These are phyloP conservation scores for Tremella fuciformis DNA, from an alignment of 768 basidiomycete genomes.

Conservation along the genomic window DNA sequence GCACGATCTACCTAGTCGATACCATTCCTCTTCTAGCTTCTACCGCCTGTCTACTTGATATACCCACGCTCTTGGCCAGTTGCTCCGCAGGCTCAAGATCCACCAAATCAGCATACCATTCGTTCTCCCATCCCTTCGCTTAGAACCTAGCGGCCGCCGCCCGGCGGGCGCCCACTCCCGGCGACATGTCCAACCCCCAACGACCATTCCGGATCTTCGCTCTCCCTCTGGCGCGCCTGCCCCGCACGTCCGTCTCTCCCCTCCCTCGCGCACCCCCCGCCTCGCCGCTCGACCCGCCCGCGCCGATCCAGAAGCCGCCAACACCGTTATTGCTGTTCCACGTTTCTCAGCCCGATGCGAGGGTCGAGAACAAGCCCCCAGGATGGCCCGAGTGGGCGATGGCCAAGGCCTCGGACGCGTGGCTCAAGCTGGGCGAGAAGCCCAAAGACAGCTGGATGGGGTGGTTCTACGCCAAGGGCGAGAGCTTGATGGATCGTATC, in stretches of 20 bases:
- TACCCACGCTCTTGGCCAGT: too few relatives aligned
- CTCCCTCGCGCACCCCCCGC: slow-evolving; percentile 11
- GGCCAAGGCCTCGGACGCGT: slow-evolving; percentile 36
- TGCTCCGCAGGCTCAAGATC: too few relatives aligned
- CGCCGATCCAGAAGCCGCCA: neutral
- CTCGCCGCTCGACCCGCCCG: slow-evolving; percentile 1
- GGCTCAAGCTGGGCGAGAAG: slow-evolving; percentile 45
- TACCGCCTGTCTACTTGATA: too few relatives aligned
- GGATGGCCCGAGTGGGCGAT: slow-evolving; percentile 22
- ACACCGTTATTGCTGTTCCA: slow-evolving; percentile 34
- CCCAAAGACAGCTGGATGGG: slow-evolving; percentile 43
- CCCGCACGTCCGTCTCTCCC: slow-evolving; percentile 13
- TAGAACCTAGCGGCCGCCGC: too few relatives aligned
- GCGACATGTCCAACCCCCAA: neutral
- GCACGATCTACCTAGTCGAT: too few relatives aligned
- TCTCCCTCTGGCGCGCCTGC: slow-evolving; percentile 44
- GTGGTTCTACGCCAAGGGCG: slow-evolving; percentile 46
- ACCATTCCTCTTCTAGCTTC: too few relatives aligned
- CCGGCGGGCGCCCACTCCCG: too few relatives aligned
- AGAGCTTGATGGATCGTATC: slow-evolving; percentile 53
- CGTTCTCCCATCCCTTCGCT: too few relatives aligned
- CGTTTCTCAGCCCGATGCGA: slow-evolving; percentile 23
- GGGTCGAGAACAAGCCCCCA: neutral
- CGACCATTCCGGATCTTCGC: slow-evolving; percentile 47
- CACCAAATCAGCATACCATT: too few relatives aligned